Conservation (phyloP, 78 protist species). For the Emiliania huxleyi region DNA sequence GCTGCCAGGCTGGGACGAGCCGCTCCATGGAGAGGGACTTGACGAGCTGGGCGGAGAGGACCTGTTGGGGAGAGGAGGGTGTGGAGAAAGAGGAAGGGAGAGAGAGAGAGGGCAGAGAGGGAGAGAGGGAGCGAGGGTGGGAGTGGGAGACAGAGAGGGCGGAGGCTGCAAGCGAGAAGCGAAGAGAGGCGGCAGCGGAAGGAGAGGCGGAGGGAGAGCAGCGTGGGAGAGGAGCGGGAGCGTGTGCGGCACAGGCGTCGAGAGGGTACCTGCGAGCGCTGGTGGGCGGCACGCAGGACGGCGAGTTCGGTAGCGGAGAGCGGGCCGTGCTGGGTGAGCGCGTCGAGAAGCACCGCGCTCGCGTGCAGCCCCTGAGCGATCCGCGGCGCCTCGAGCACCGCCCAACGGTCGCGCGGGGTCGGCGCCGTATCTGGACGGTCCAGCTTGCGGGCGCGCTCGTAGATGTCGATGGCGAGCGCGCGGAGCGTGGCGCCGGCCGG, state of each 20-base stretch:
- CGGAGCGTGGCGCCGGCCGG: background rate
- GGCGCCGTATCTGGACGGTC: background rate
- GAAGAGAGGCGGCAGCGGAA: too few relatives aligned
- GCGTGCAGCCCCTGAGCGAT: background rate
- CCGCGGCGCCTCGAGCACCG: background rate
- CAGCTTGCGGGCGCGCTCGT: background rate
- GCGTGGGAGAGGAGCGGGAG: too few relatives aligned
- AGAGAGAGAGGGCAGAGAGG: too few relatives aligned
- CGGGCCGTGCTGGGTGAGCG: background rate
- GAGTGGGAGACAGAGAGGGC: too few relatives aligned
- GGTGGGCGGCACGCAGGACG: background rate
- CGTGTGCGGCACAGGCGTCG: background rate
- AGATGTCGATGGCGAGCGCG: background rate
- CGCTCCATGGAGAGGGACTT: too few relatives aligned
- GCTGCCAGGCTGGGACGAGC: too few relatives aligned
- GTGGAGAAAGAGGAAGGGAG: too few relatives aligned
- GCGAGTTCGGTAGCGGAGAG: background rate
- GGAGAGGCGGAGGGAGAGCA: too few relatives aligned
- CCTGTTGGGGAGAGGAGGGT: too few relatives aligned
- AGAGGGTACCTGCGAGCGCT: background rate
- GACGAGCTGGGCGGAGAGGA: too few relatives aligned
- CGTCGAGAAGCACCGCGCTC: background rate
- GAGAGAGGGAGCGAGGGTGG: too few relatives aligned
- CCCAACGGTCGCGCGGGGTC: background rate
- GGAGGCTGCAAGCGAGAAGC: too few relatives aligned